A percentile compares a stretch with the other conserved stretches of the same genome.
Conservation (phyloP, 192 early-diverging fungal species). For the Tieghemiomyces parasiticus region DNA sequence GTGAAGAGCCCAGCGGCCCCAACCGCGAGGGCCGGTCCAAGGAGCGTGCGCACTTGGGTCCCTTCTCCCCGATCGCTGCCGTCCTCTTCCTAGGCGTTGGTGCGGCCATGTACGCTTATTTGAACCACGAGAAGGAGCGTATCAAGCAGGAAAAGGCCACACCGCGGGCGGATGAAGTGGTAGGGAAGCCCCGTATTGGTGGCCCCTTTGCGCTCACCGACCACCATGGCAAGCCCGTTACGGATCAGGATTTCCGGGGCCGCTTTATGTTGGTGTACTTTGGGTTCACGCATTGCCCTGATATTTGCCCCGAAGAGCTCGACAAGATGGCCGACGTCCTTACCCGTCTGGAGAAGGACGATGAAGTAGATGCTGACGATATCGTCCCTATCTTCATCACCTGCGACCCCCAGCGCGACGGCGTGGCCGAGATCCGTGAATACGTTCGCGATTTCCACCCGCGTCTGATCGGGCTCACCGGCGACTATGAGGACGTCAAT, state of each 20-base stretch:
- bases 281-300: slow-evolving; percentile 99
- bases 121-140: slow-evolving; percentile 39
- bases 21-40: background rate
- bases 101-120: slow-evolving; percentile 31
- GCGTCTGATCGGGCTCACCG: slow-evolving; percentile 83
- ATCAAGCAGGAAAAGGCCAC: slow-evolving; percentile 21
- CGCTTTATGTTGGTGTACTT: slow-evolving; percentile 89
- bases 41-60: background rate
- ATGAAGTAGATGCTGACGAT: slow-evolving; percentile 25
- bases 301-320: slow-evolving; percentile 97
- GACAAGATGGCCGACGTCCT: slow-evolving; percentile 91
- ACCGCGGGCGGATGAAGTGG: slow-evolving; percentile 18
- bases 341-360: slow-evolving; percentile 39
- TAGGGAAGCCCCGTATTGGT: slow-evolving; percentile 81
- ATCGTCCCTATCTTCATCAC: slow-evolving; percentile 89
- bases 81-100: slow-evolving; percentile 34
- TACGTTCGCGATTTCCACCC: slow-evolving; percentile 87
- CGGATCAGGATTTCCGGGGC: slow-evolving; percentile 65
- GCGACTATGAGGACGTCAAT: slow-evolving; percentile 68
- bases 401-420: slow-evolving; percentile 92
- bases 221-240: slow-evolving; percentile 52
- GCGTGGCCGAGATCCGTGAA: slow-evolving; percentile 56
- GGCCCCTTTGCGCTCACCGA: slow-evolving; percentile 80
- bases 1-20: too few relatives aligned
- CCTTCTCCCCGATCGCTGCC: slow-evolving; percentile 3